These are phyloP conservation scores for Plantago lanceolata DNA, from an alignment of 305 asterid genomes.

Conservation along the genomic window DNA sequence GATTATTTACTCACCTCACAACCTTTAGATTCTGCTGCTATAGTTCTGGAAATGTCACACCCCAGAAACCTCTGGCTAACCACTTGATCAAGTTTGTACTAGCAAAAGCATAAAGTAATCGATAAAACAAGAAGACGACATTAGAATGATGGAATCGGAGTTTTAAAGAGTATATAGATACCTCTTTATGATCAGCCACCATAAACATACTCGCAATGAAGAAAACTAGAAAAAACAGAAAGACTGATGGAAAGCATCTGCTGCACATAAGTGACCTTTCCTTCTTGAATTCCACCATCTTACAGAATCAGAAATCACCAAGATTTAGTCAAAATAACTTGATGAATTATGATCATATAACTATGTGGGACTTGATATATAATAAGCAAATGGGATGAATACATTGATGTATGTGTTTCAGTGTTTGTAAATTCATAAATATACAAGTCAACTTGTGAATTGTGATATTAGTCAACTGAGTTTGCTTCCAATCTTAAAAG, in stretches of 20 bases:
- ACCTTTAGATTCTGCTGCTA: conserved; percentile 25
- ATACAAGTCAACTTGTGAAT: conserved; percentile 30
- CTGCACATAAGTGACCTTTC: conserved; percentile 34
- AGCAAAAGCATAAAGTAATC: neutral
- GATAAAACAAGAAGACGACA: neutral
- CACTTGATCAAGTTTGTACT: neutral
- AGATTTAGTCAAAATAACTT: neutral
- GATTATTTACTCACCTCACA: conserved; percentile 55
- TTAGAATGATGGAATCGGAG: neutral
- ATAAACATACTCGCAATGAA: conserved; percentile 36
- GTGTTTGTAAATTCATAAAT: neutral
- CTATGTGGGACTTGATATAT: conserved; percentile 13
- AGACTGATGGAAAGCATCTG: conserved; percentile 34
- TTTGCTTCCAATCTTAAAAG: conserved; percentile 21
- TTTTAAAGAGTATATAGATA: conserved; percentile 9
- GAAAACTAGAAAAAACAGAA: conserved; percentile 48
- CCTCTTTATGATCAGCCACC: conserved; percentile 50
- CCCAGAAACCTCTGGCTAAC: conserved; percentile 37
- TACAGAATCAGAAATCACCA: conserved; percentile 19
- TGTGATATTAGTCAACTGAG: conserved; percentile 7
- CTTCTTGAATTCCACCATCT: conserved; percentile 34
- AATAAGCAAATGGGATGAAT: neutral
- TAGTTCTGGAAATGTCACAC: conserved; percentile 32
- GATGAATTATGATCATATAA: no score
- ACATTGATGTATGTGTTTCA: neutral